phyloP scores from a whole-genome alignment of 352 stramenopile species.

The Globisporangium viniferum region DNA sequence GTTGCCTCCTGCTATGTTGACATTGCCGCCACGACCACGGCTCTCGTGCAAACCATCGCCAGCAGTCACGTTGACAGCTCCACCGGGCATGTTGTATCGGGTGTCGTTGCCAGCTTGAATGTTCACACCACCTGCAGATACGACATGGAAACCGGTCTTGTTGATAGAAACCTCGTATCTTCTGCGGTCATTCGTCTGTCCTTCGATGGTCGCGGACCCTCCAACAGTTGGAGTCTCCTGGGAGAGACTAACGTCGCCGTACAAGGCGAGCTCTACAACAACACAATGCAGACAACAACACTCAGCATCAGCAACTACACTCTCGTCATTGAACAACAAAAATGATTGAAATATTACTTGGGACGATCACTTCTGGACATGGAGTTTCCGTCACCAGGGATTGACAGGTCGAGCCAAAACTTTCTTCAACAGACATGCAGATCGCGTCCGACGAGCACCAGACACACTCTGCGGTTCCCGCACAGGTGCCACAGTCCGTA shows the following conservation, averaged over 20 bases:
- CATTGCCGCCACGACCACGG: constrained; percentile 68
- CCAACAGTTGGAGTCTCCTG: constrained; percentile 44
- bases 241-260: constrained; percentile 48
- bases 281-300: constrained; percentile 17
- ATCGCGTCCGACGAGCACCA: constrained; percentile 87
- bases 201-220: constrained; percentile 32
- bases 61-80: constrained; percentile 48
- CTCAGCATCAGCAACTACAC: background rate
- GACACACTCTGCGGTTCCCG: constrained; percentile 60
- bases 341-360: constrained; percentile 39
- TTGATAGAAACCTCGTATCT: constrained; percentile 48
- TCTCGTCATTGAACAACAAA: background rate
- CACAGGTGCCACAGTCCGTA: constrained; percentile 64
- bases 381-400: constrained; percentile 81
- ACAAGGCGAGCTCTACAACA: constrained; percentile 50
- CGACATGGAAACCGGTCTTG: constrained; percentile 28
- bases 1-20: constrained; percentile 72
- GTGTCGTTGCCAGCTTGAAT: constrained; percentile 65
- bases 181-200: constrained; percentile 27
- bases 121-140: constrained; percentile 48
- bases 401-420: constrained; percentile 75
- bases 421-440: constrained; percentile 86
- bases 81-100: constrained; percentile 64
- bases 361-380: constrained; percentile 77
- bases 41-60: constrained; percentile 75